Base-by-base conservation (phyloP, 257 asterid species). In the Avicennia marina region DNA sequence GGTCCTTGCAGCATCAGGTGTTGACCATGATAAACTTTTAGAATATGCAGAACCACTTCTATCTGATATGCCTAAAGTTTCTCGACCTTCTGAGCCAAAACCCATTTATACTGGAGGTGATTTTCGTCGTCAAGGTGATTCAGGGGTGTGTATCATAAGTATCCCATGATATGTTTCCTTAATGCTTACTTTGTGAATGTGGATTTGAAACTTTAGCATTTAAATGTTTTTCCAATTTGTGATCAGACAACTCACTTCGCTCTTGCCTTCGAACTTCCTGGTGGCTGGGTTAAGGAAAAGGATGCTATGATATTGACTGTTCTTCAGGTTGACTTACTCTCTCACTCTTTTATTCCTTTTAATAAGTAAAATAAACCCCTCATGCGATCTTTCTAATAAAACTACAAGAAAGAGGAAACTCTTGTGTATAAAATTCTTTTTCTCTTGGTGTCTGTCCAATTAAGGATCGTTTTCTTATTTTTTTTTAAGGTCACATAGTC, bases 1-100 rank as follows among this genome's bases (percentile, higher is more conserved):
- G 74, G 90, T 90, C 59, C 93, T 90, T 68, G 94, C 90, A 43
- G 98, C 96, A 69, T 77, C 93, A 17, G 98, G 98, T 57, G 95
- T 81, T 63, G 96, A 90, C 53, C 98, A 87, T 73, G 94, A 74
- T 20, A 82, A 81, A 66, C 73, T 90, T 58, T 67, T 90, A 72
- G 78, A 76, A 62, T 58, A 82, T 77, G 96, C 94, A n/a, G 85
- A 83, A 70, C 96, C 98, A 19, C 91, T 90, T 64, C 75, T 90
- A 19, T 74, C 84, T 52, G 96, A 87, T 79, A 70, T 90, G 65
- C 89, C 89, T 53, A 67, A 32, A 12, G 70, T 60, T 59, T 53
- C 74, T 19, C 63, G 53, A 16, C 75, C 73, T 22, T 65, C 71
- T 3, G 90, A 65, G 57, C 94, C 90, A 26, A 79, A 69, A 34